Base-by-base conservation (phyloP, 2,329 filamentous ascomycete genomes). In the Alternaria brassicicola region DNA sequence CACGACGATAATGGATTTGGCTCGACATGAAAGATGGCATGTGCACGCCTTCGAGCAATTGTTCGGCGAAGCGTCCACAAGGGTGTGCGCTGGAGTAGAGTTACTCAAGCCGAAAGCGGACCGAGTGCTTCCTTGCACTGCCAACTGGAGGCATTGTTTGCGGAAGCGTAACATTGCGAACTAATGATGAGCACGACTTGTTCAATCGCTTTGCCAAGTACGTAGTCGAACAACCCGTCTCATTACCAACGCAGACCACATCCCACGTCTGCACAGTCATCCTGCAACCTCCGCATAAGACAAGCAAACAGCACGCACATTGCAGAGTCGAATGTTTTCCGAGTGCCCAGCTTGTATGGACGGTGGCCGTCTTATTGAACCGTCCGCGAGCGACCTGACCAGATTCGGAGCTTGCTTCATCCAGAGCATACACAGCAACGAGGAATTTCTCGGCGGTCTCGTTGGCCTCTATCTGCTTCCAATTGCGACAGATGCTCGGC, bases 401-500 rank as follows among this genome's bases (percentile, higher is more conserved):
- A 10, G 30, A 21, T 30, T 45, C 10, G 31, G 26, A 23, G 31
- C 33, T 25, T 49, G 21, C 31, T 49, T 9, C 13, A 25, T 19
- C 10, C 21, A 12, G 30, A 21, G 21, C 10, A 28, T 17, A 30
- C 17, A 17, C n/a, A 38, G 21, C 42, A 21, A 43, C 30, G 49
- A 57, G 43, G 21, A 51, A 36, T 50, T 21, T 26, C 17, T 6
- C 9, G 13, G 9, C 47, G 10, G 21, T 19, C 19, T 36, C 50
- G 41, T 36, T 47, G 33, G 45, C 52, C 28, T 26, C 19, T 9
- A n/a, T 45, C 48, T 35, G 21, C 41, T 52, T 53, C 36, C 45
- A 41, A 56, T 61, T 54, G 48, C 62, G 57, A 60, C 55, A 52
- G 13, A 36, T n/a, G 35, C 60, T 61, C 51, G 59, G 59, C 62